A percentile compares a stretch with the other conserved stretches of the same genome.
These are phyloP conservation scores for Metschnikowia continentalis DNA, from an alignment of 805 yeast genomes.

Conservation along the genomic window DNA sequence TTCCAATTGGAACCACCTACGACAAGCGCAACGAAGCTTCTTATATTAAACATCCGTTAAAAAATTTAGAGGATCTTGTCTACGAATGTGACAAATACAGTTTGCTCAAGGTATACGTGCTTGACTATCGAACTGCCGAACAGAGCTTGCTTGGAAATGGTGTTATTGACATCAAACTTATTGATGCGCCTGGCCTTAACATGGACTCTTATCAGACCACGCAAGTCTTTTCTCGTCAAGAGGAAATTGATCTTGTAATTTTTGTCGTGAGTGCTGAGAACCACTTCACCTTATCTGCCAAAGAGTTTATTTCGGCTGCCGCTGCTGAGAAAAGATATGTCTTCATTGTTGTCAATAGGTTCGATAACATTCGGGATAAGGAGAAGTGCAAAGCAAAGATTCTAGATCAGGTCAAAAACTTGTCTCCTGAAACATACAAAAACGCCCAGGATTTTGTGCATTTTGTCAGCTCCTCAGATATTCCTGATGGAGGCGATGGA, in stretches of 20 bases:
- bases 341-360: conserved; percentile 90
- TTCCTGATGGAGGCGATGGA: conserved; percentile 37
- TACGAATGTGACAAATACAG: conserved; percentile 67
- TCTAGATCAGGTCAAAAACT: conserved; percentile 74
- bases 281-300: conserved; percentile 89
- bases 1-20: conserved; percentile 54
- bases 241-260: conserved; percentile 92
- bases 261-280: conserved; percentile 96
- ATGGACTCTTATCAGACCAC: conserved; percentile 92
- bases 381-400: conserved; percentile 73
- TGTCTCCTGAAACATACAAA: conserved; percentile 90
- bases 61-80: conserved; percentile 64
- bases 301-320: conserved; percentile 86
- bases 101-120: conserved; percentile 74
- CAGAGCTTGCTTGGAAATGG: conserved; percentile 81
- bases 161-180: conserved; percentile 83
- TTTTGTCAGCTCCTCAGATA: conserved; percentile 68
- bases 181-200: conserved; percentile 97
- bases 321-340: conserved; percentile 88
- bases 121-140: conserved; percentile 64
- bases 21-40: conserved; percentile 58
- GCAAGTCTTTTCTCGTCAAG: conserved; percentile 92
- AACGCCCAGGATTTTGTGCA: conserved; percentile 90
- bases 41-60: conserved; percentile 51
- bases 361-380: conserved; percentile 81